These are phyloP conservation scores for Aechmea fasciata DNA, from an alignment of 176 grass and related monocot genomes.

Conservation along the genomic window DNA sequence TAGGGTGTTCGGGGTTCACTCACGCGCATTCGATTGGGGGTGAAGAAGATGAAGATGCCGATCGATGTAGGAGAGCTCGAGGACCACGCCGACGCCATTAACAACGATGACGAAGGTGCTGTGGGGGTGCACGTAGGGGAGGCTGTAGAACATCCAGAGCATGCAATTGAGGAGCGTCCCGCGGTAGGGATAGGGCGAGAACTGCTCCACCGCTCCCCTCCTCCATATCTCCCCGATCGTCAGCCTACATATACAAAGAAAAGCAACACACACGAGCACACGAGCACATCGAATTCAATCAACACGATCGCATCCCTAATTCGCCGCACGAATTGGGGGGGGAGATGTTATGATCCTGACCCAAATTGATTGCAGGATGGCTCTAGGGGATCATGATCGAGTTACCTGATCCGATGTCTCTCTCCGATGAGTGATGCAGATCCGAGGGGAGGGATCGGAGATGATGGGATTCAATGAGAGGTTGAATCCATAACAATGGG, in stretches of 20 bases:
- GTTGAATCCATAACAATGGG: too few relatives aligned
- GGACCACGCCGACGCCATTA: slow-evolving; percentile 50
- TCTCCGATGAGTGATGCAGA: too few relatives aligned
- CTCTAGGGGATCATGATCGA: too few relatives aligned
- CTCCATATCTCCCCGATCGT: slow-evolving; percentile 48
- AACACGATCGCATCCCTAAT: not conserved
- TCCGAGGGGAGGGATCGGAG: too few relatives aligned
- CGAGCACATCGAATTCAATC: slow-evolving; percentile 5
- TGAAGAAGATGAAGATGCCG: slow-evolving; percentile 45
- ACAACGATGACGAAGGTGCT: slow-evolving; percentile 67
- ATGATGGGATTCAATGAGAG: too few relatives aligned
- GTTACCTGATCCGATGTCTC: too few relatives aligned
- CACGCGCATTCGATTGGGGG: slow-evolving; percentile 33
- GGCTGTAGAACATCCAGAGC: slow-evolving; percentile 76
- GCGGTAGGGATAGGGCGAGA: slow-evolving; percentile 62
- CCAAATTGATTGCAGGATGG: too few relatives aligned
- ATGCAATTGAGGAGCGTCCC: slow-evolving; percentile 84
- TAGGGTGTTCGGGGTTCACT: too few relatives aligned
- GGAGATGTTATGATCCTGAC: too few relatives aligned
- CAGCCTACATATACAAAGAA: slow-evolving; percentile 27
- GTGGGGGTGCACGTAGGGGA: slow-evolving; percentile 75
- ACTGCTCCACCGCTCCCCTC: slow-evolving; percentile 49
- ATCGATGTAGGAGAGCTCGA: slow-evolving; percentile 60
- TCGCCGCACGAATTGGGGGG: too few relatives aligned
- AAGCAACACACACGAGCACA: not conserved